phyloP scores from a whole-genome alignment of 2,329 filamentous ascomycete species.

The Aspergillus sojae region DNA sequence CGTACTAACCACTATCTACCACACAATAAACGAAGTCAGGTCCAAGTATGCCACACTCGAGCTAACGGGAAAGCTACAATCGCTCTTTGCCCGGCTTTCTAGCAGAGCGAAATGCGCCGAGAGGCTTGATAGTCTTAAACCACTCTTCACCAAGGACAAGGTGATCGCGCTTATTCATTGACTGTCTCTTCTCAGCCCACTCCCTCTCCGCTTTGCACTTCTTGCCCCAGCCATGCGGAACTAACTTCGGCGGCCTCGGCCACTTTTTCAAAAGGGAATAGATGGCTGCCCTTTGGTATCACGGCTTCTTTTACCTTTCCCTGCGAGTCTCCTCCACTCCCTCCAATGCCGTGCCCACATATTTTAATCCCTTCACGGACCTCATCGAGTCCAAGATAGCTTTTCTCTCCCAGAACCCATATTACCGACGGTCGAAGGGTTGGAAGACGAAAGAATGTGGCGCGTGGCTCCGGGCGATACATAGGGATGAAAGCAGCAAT shows the following conservation, averaged over 20 bases:
- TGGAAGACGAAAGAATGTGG: background rate
- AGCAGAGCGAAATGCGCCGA: background rate
- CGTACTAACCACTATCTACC: too few species aligned
- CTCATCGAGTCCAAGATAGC: conserved; percentile 13
- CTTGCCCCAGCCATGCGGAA: conserved; percentile 1
- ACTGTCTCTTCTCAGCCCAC: conserved; percentile 5
- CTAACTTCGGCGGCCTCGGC: background rate
- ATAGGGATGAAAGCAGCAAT: background rate
- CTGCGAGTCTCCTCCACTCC: conserved; percentile 55
- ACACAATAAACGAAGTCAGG: too few species aligned
- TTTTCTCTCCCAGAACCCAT: conserved; percentile 30
- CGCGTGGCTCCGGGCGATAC: conserved; percentile 5
- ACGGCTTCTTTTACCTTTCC: conserved; percentile 26
- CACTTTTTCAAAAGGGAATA: conserved; percentile 7
- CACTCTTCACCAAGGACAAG: conserved; percentile 1
- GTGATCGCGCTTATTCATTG: background rate
- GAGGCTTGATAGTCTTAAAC: conserved; percentile 1
- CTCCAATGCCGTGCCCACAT: conserved; percentile 33
- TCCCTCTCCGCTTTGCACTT: background rate
- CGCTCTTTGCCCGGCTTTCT: too few species aligned
- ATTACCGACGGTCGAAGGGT: conserved; percentile 26
- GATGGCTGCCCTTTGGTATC: conserved; percentile 10
- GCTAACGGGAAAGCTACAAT: too few species aligned
- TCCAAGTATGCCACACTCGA: too few species aligned
- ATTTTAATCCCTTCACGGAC: conserved; percentile 32